Evolutionary conservation across 768 basidiomycete genomes (phyloP).

Genomic region (Crassisporium funariophilum): DNA sequence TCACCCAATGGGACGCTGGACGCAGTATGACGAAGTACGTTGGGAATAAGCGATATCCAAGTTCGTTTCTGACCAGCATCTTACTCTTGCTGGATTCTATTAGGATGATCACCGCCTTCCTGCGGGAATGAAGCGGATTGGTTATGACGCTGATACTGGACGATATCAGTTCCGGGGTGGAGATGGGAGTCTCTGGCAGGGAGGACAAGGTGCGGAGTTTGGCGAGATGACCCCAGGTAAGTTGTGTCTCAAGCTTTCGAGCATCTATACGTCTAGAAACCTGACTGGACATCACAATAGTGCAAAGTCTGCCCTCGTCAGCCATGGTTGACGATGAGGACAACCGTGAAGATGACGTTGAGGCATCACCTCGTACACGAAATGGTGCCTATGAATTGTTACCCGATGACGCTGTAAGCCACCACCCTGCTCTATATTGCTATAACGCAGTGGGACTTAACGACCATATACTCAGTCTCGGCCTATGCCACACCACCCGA

Average conservation of each 20-base stretch:
- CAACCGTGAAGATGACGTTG: conserved; percentile 44
- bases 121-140: conserved; percentile 65
- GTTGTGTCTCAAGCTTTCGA: not conserved
- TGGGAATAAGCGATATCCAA: conserved; percentile 22
- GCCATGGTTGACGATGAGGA: conserved; percentile 12
- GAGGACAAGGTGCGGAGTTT: conserved; percentile 63
- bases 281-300: conserved; percentile 6
- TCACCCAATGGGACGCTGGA: conserved; percentile 42
- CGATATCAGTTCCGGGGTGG: conserved; percentile 64
- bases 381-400: conserved; percentile 61
- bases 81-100: not conserved
- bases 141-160: conserved; percentile 74
- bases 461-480: conserved; percentile 19
- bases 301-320: conserved; percentile 31
- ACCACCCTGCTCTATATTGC: conserved; percentile 1
- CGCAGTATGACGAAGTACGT: conserved; percentile 51
- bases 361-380: conserved; percentile 52
- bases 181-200: conserved; percentile 57
- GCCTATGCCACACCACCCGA: conserved; percentile 30
- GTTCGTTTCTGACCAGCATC: not conserved
- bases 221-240: conserved; percentile 55
- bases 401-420: conserved; percentile 50
- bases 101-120: conserved; percentile 56
- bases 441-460: conserved; percentile 1
- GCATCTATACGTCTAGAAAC: not conserved